phyloP scores from a whole-genome alignment of 192 early-diverging fungal genomes.

The Coemansia sp. region DNA sequence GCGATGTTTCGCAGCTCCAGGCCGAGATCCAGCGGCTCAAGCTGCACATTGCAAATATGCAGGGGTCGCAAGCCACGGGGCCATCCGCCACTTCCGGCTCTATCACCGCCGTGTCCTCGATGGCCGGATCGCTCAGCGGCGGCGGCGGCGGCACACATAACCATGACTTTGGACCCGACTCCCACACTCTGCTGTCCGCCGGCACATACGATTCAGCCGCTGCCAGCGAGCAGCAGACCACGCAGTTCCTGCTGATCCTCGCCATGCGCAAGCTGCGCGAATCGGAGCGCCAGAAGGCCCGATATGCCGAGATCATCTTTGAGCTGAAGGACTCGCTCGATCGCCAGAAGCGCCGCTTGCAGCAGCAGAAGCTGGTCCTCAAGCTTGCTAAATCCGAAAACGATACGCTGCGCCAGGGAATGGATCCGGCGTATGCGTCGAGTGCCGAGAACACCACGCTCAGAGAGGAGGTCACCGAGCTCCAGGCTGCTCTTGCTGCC shows the following conservation, averaged over 20 bases:
- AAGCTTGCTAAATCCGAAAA: constrained; percentile 40
- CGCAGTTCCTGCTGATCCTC: constrained; percentile 47
- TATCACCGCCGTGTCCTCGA: not conserved
- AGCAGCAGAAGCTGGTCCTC: constrained; percentile 47
- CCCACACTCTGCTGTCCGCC: not conserved
- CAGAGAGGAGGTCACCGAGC: constrained; percentile 41
- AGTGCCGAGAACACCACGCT: constrained; percentile 44
- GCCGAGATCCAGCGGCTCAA: constrained; percentile 62
- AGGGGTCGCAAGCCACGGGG: not conserved
- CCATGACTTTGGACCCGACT: not conserved
- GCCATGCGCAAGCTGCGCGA: constrained; percentile 57
- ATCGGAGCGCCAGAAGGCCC: constrained; percentile 55
- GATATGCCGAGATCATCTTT: constrained; percentile 52
- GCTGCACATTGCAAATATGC: constrained; percentile 45
- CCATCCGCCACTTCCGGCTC: not conserved
- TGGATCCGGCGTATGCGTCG: constrained; percentile 19
- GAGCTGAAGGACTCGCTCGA: constrained; percentile 48
- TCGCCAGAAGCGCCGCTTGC: constrained; percentile 35
- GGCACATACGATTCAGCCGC: not conserved
- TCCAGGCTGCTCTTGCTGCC: constrained; percentile 36
- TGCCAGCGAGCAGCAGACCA: constrained; percentile 39
- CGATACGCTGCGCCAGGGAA: constrained; percentile 28
- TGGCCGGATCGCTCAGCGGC: constrained; percentile 1
- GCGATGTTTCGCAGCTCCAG: constrained; percentile 62
- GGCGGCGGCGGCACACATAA: not conserved